Percentiles rank a stretch among this genome's conserved stretches.
These are phyloP conservation scores for Arachis stenosperma DNA, from an alignment of 306 rosid genomes.

Conservation along the genomic window DNA sequence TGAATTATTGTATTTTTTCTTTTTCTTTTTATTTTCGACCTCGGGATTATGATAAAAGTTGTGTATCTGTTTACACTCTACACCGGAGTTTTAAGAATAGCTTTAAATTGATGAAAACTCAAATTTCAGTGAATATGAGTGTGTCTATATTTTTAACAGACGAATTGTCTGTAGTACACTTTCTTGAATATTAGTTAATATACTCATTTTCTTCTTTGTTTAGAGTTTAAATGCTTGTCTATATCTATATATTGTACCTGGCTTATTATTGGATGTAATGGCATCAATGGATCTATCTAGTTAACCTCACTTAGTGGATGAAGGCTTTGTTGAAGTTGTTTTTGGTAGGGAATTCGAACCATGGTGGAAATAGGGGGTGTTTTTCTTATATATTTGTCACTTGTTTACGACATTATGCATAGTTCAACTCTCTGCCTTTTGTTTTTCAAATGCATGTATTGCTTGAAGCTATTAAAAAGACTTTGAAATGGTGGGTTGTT, in stretches of 20 bases:
- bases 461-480: background rate
- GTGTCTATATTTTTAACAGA: conserved; percentile 1
- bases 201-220: background rate
- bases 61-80: too few species aligned
- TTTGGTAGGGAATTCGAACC: conserved; percentile 7
- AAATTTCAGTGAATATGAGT: background rate
- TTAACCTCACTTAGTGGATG: background rate
- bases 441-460: conserved; percentile 7
- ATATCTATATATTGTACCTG: background rate
- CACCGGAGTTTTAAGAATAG: background rate
- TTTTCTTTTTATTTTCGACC: background rate
- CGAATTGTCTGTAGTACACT: background rate
- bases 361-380: background rate
- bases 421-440: conserved; percentile 25
- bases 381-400: conserved; percentile 24
- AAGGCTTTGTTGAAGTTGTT: background rate
- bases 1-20: background rate
- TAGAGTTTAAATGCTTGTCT: background rate
- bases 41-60: too few species aligned
- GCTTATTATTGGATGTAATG: background rate
- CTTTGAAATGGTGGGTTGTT: background rate
- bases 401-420: conserved; percentile 1
- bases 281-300: background rate
- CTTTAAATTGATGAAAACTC: conserved; percentile 1
- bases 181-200: conserved; percentile 7